Conservation (phyloP, 495 filamentous ascomycete genomes). For the Aspergillus ostianus region DNA sequence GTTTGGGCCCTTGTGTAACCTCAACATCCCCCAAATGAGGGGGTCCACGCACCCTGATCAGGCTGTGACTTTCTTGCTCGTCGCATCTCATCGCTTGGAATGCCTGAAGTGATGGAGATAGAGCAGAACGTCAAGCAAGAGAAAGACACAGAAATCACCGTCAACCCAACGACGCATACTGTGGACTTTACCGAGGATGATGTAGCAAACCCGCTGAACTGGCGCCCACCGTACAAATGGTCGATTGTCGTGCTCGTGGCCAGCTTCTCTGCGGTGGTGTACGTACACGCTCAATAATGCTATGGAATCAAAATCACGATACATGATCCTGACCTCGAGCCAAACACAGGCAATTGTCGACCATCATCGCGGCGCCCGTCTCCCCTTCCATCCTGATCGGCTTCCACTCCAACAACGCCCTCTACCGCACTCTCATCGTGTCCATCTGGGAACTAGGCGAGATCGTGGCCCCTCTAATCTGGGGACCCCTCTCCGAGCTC, state of each 20-base stretch:
- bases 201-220: not conserved
- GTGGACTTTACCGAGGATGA: not conserved
- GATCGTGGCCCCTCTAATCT: conserved; percentile 28
- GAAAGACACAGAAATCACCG: not conserved
- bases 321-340: not conserved
- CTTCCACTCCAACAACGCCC: conserved; percentile 8
- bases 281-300: not conserved
- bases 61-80: not conserved
- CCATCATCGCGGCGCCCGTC: conserved; percentile 8
- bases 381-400: not conserved
- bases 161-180: not conserved
- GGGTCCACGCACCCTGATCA: not conserved
- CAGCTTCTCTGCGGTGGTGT: not conserved
- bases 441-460: conserved; percentile 9
- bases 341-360: conserved; percentile 1
- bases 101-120: not conserved
- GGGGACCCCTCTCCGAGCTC: conserved; percentile 45
- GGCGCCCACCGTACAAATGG: not conserved
- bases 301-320: too few relatives aligned
- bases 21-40: not conserved
- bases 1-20: not conserved
- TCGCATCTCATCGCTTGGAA: not conserved
- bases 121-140: not conserved
- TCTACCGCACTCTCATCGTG: conserved; percentile 8
- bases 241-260: not conserved